A percentile compares a stretch with the other conserved stretches of the same genome.
phyloP scores from a whole-genome alignment of 2,329 filamentous ascomycete species.

The Alternaria sp. region DNA sequence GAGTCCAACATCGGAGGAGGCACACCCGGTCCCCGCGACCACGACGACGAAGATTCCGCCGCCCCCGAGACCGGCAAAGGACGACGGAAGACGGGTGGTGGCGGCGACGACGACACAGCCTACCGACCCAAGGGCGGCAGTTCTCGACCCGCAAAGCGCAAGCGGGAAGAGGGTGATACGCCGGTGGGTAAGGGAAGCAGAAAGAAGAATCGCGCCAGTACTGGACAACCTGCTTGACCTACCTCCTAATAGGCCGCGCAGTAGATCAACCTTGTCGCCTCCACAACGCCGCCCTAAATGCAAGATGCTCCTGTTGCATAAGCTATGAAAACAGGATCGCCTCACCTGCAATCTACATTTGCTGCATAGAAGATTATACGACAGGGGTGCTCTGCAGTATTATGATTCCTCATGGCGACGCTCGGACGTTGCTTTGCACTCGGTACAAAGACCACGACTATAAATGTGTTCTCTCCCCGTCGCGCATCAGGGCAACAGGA shows the following conservation, averaged over 20 bases:
- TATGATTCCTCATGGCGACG: no score
- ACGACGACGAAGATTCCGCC: constrained; percentile 53
- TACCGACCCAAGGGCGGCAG: constrained; percentile 60
- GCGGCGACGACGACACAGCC: constrained; percentile 53
- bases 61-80: constrained; percentile 41
- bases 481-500: no score
- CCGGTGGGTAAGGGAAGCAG: constrained; percentile 34
- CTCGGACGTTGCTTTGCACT: no score
- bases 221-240: constrained; percentile 18
- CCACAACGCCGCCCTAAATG: background rate
- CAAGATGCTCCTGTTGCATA: background rate
- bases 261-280: background rate
- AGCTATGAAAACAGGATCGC: no score
- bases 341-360: no score
- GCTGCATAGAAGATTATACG: no score
- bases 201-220: constrained; percentile 47
- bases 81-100: constrained; percentile 41
- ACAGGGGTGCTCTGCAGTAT: no score
- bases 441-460: no score
- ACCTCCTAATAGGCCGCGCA: background rate
- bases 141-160: constrained; percentile 52
- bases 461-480: no score
- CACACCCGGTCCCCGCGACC: constrained; percentile 48
- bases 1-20: constrained; percentile 45
- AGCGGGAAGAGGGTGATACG: constrained; percentile 52